Evolutionary conservation across 73 alveolate species (phyloP), one percentile per base, ranked within the genome.

Genomic region (Paramecium tetraurelia): DNA sequence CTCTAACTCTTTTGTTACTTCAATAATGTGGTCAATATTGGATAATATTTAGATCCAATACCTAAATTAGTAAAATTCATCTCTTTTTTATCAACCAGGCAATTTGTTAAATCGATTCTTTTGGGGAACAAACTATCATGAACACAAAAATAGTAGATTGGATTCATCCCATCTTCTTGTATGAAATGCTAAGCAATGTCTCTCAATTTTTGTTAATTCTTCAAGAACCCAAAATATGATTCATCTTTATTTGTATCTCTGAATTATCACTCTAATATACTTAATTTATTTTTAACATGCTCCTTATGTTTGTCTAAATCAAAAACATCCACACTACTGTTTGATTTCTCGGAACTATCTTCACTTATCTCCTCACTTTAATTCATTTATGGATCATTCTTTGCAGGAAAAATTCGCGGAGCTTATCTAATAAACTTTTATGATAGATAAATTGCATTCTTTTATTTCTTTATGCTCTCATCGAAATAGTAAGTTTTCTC

Each of bases 31-130:
- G 43, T 24, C 18, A 80, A 20, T 43, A 80, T 80, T 12, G 90
- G 90, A 41, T 43, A 41, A 80, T 80, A 80, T 80, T 80, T 80
- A n/a, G 90, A 24, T 16, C 41, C 36, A n/a, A 80, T 43, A 0
- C 90, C 90, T 24, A 41, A 44, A 80, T 41, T 24, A 16, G 90
- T 31, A 41, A 80, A 80, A 46, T 80, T 80, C 90, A 80, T 80
- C 16, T 80, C 76, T 5, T 80, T 43, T 22, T 41, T 43, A 48
- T 75, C 87, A 10, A 75, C 59, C 18, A 75, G 27, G 18, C 87
- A 75, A 75, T 75, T 75, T 10, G 87, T 12, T 43, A 80, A 46
- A 22, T 80, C 90, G 21, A 80, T 43, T 48, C 50, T 40, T 44
- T 80, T 80, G 4, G 90, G 90, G 48, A 80, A 80, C 20, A 80